Conservation (phyloP, 2,329 filamentous ascomycete genomes). For the Penicillium brevicompactum region DNA sequence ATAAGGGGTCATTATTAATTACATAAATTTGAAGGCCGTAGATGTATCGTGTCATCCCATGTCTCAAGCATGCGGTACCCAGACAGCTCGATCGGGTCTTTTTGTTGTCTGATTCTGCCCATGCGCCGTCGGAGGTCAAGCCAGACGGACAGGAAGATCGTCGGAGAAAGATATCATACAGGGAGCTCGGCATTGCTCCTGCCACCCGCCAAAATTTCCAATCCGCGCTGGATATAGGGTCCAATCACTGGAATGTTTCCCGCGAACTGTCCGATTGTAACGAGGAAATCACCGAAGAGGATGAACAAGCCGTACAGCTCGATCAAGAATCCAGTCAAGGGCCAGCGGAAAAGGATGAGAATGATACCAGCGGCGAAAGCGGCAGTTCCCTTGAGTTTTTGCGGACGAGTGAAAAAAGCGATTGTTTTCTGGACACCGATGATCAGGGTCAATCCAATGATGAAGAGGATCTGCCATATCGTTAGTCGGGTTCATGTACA, state of each 20-base stretch:
- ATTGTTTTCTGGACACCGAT: slow-evolving; percentile 91
- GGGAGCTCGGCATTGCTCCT: slow-evolving; percentile 72
- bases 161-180: slow-evolving; percentile 25
- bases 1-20: slow-evolving; percentile 26
- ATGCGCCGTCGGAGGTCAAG: not conserved
- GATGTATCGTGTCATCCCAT: slow-evolving; percentile 11
- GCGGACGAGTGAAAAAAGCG: slow-evolving; percentile 88
- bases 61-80: not conserved
- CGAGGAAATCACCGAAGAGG: slow-evolving; percentile 93
- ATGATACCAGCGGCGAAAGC: slow-evolving; percentile 83
- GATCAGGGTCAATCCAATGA: slow-evolving; percentile 93
- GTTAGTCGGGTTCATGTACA: slow-evolving; percentile 7
- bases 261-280: slow-evolving; percentile 86
- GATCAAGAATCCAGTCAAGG: slow-evolving; percentile 83
- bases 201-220: slow-evolving; percentile 71
- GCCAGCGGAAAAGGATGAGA: slow-evolving; percentile 88
- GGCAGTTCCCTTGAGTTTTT: slow-evolving; percentile 88
- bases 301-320: slow-evolving; percentile 93
- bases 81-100: not conserved
- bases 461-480: slow-evolving; percentile 79
- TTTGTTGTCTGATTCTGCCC: not conserved
- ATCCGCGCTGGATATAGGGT: slow-evolving; percentile 74
- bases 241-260: slow-evolving; percentile 82
- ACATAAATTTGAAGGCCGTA: slow-evolving; percentile 12
- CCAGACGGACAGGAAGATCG: not conserved